Evolutionary conservation across 164 flowering plant genomes (phyloP).

Genomic region (Macadamia integrifolia): DNA sequence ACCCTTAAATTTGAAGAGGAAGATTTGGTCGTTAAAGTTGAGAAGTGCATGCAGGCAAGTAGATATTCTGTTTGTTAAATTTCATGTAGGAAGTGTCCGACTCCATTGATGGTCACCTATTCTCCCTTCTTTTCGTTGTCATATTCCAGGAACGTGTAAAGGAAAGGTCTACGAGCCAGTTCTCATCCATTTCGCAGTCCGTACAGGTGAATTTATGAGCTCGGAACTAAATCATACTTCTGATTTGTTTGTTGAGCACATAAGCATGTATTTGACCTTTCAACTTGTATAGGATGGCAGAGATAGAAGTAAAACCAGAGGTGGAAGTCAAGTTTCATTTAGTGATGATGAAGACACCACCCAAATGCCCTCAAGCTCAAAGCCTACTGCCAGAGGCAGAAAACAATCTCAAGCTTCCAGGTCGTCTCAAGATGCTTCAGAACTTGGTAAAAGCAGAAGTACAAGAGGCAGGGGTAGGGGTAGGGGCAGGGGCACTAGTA

Average conservation of each 20-base stretch:
- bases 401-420: constrained; percentile 42
- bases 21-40: constrained; percentile 88
- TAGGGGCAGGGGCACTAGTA: constrained; percentile 41
- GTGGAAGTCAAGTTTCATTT: constrained; percentile 56
- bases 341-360: constrained; percentile 88
- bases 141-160: constrained; percentile 76
- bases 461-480: constrained; percentile 82
- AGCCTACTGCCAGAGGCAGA: constrained; percentile 46
- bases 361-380: constrained; percentile 35
- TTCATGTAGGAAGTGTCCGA: background rate
- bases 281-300: constrained; percentile 42
- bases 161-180: constrained; percentile 45
- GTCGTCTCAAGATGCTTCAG: constrained; percentile 47
- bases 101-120: background rate
- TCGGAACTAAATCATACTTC: background rate
- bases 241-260: constrained; percentile 4
- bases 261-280: constrained; percentile 9
- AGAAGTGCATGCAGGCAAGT: constrained; percentile 82
- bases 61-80: constrained; percentile 5
- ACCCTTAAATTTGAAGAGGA: constrained; percentile 57
- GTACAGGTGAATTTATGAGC: constrained; percentile 36
- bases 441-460: constrained; percentile 33
- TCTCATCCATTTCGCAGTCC: constrained; percentile 35
- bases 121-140: no score
- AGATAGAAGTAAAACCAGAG: constrained; percentile 40